Base-by-base conservation (phyloP, 1,284 basidiomycete genomes). In the Neolentinus lepideus region DNA sequence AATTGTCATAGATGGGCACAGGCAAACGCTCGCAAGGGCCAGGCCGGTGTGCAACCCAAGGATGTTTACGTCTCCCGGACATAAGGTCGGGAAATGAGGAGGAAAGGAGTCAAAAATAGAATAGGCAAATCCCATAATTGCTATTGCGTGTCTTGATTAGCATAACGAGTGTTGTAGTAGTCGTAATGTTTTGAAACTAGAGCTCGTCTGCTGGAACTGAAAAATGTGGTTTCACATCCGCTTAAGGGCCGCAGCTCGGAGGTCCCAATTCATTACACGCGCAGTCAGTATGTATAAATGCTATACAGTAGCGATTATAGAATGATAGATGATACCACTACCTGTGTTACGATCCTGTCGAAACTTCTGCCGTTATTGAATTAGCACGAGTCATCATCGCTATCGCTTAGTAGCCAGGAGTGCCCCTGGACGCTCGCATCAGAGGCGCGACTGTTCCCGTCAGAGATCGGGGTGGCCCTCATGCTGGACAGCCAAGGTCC, bases 11-110 rank as follows among this genome's bases (percentile, higher is more conserved):
- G 88, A 64, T 92, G 89, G 89, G 90, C 89, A 3, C 85, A 90
- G 65, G 84, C 88, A 55, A 94, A 93, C 74, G 80, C 85, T 63
- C 83, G 84, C 69, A 90, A 88, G 68, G 90, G 90, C 24, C 88
- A 91, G 67, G 83, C 78, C 53, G 90, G 92, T 51, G 85, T 92
- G 58, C 68, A 75, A 21, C 79, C 89, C 60, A 78, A 88, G 67
- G 88, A 91, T 67, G 90, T 91, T 35, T 92, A 93, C 68, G 82
- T 84, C 62, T 78, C 76, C 63, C 77, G 80, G 11, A 46, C 38
- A 19, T 54, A 45, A 45, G 10, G 51, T 11, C 11, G n/a, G n/a
- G n/a, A n/a, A 25, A 21, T 54, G 65, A 64, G 38, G 16, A 21
- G 38, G 38, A n/a, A 21, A 43, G n/a, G n/a, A 21, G n/a, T 43